These are phyloP conservation scores for Ormosia emarginata DNA, from an alignment of 306 rosid genomes.

Conservation along the genomic window DNA sequence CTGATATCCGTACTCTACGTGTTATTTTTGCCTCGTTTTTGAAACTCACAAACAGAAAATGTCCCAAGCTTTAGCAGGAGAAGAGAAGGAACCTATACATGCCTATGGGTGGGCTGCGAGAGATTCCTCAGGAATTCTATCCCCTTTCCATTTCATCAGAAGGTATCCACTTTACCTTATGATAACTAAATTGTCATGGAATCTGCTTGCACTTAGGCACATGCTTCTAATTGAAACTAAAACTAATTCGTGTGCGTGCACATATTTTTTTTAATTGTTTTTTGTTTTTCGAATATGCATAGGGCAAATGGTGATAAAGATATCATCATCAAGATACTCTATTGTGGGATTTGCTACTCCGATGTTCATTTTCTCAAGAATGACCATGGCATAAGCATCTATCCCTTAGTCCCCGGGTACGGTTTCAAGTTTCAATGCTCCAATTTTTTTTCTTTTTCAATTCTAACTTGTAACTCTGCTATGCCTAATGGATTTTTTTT, in stretches of 20 bases:
- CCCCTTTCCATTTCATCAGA: neutral
- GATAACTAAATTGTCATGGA: neutral
- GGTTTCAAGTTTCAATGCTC: neutral
- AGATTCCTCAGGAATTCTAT: neutral
- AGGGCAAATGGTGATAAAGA: neutral
- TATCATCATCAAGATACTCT: conserved; percentile 12
- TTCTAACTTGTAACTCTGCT: neutral
- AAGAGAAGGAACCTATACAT: neutral
- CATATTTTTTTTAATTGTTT: neutral
- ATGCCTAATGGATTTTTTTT: too few species aligned
- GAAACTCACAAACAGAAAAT: neutral
- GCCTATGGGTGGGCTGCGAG: neutral
- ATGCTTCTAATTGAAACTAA: neutral
- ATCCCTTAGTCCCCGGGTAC: conserved; percentile 11
- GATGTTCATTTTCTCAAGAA: neutral
- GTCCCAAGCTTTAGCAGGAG: neutral
- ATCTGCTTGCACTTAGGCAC: too few species aligned
- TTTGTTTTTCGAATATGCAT: neutral
- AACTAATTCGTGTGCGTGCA: neutral
- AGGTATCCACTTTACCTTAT: neutral
- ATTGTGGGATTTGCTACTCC: neutral
- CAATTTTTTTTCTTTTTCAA: neutral
- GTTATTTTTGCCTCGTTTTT: too few species aligned
- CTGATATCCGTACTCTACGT: too few species aligned
- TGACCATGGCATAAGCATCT: neutral